Conservation (phyloP, 2,329 filamentous ascomycete genomes). For the Knoxdaviesia proteae region DNA sequence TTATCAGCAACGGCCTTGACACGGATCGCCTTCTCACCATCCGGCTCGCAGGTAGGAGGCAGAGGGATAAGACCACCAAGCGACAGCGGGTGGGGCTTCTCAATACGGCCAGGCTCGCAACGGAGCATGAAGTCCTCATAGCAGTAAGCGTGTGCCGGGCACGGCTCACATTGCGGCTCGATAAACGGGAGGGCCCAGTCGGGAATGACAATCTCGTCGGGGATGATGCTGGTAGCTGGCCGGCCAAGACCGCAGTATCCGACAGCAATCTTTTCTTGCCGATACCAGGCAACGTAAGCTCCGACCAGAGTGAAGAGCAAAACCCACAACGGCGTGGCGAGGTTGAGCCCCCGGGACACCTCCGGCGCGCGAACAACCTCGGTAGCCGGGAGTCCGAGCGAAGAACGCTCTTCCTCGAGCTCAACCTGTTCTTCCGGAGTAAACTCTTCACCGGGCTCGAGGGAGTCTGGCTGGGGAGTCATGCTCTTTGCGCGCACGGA, state of each 20-base stretch:
- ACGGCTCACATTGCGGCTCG: conserved; percentile 70
- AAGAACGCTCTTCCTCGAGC: conserved; percentile 46
- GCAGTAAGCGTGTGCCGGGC: conserved; percentile 78
- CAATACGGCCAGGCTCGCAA: conserved; percentile 74
- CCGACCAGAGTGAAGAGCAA: conserved; percentile 49
- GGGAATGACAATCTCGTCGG: conserved; percentile 36
- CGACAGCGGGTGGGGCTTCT: conserved; percentile 66
- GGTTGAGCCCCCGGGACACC: conserved; percentile 19
- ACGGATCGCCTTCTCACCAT: conserved; percentile 74
- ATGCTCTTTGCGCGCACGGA: too few species aligned
- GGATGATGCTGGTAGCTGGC: conserved; percentile 29
- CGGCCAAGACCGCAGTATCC: conserved; percentile 82
- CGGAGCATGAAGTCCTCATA: conserved; percentile 54
- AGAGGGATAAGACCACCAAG: conserved; percentile 64
- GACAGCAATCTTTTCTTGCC: conserved; percentile 88
- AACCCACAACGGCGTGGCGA: conserved; percentile 48
- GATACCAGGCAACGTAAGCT: conserved; percentile 63
- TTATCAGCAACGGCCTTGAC: conserved; percentile 76
- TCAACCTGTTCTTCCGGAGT: conserved; percentile 78
- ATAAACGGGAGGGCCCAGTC: conserved; percentile 49
- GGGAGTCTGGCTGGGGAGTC: too few species aligned
- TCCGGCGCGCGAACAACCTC: conserved; percentile 20
- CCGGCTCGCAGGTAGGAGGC: conserved; percentile 80
- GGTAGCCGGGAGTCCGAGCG: conserved; percentile 25
- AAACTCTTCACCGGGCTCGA: conserved; percentile 75